A percentile compares a stretch with the other conserved stretches of the same genome.
phyloP scores from a whole-genome alignment of 331 rosid genomes.

The Stylosanthes scabra region DNA sequence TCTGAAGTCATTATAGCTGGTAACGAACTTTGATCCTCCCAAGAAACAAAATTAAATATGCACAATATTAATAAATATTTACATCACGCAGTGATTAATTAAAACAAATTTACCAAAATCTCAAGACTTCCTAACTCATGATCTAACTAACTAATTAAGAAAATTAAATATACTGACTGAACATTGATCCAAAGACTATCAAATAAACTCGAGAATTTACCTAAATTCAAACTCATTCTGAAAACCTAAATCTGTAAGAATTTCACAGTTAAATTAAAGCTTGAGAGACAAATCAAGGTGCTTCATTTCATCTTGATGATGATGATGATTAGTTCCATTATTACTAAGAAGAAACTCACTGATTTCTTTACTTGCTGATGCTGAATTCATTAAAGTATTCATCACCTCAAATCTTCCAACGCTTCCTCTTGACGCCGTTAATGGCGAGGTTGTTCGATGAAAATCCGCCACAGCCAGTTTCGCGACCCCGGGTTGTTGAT shows the following conservation, averaged over 20 bases:
- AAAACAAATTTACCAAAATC: constrained; percentile 31
- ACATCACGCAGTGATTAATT: constrained; percentile 34
- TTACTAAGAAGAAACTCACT: constrained; percentile 43
- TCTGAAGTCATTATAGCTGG: constrained; percentile 35
- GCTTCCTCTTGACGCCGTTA: constrained; percentile 46
- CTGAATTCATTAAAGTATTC: constrained; percentile 41
- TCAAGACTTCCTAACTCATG: constrained; percentile 14
- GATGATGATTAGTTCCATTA: constrained; percentile 35
- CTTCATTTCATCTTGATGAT: constrained; percentile 60
- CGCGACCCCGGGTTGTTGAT: constrained; percentile 64
- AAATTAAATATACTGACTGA: neutral
- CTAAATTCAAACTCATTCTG: too few relatives aligned
- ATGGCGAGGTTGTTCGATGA: constrained; percentile 40
- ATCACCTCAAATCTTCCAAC: constrained; percentile 59
- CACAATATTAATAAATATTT: constrained; percentile 19
- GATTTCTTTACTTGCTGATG: constrained; percentile 45
- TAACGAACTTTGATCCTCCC: constrained; percentile 46
- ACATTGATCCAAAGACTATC: constrained; percentile 10
- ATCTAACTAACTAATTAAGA: constrained; percentile 15
- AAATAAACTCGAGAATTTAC: neutral
- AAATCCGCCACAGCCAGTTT: constrained; percentile 51
- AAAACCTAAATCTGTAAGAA: too few relatives aligned
- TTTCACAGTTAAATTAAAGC: constrained; percentile 37
- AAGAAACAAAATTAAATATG: constrained; percentile 36
- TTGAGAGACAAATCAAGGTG: constrained; percentile 77